Base-by-base conservation (phyloP, 23 red algal genomes). In the Cyanidiococcus yangmingshanensis region DNA sequence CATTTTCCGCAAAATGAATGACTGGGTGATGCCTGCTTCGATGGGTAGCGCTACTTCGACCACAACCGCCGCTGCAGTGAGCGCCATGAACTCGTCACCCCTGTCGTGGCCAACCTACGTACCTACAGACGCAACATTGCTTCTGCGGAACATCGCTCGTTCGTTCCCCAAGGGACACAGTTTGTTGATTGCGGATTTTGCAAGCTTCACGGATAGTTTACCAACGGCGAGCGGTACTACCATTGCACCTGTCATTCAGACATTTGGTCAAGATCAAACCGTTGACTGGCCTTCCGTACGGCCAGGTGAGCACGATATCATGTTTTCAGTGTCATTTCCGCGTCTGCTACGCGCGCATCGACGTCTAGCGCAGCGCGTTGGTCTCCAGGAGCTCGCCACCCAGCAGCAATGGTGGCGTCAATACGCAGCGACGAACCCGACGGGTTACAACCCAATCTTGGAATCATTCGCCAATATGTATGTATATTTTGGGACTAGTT, bases 181-280 rank as follows among this genome's bases (percentile, higher is more conserved):
- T 35, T 35, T 71, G n/a, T 30, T 71, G 16, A 35, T 71, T 7
- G 63, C 63, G 16, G 63, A 71, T 29, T 71, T 71, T 35, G 21
- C 63, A 12, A 17, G n/a, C 27, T 71, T 71, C 63, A 32, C 63
- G 7, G 63, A 71, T 29, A 71, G 63, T 71, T 35, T 71, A 35
- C 63, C 63, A 29, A 71, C 63, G 16, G 63, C 63, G 3, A 32
- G n/a, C 7, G 63, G 63, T 35, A 71, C 63, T 29, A 32, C 63
- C 7, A 71, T 71, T 35, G 63, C 63, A 35, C 63, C 63, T 7
- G 63, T 71, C 7, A 71, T 71, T 71, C 63, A 71, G 63, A 71
- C 63, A 3, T 71, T 71, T 35, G 63, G 63, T 7, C 63, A 71
- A 35, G 63, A 35, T 35, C 21, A 35, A 7, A 71, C 63, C n/a